A percentile compares a stretch with the other conserved stretches of the same genome.
Evolutionary conservation across 805 yeast species (phyloP).

Genomic region (Metschnikowia colocasiae): DNA sequence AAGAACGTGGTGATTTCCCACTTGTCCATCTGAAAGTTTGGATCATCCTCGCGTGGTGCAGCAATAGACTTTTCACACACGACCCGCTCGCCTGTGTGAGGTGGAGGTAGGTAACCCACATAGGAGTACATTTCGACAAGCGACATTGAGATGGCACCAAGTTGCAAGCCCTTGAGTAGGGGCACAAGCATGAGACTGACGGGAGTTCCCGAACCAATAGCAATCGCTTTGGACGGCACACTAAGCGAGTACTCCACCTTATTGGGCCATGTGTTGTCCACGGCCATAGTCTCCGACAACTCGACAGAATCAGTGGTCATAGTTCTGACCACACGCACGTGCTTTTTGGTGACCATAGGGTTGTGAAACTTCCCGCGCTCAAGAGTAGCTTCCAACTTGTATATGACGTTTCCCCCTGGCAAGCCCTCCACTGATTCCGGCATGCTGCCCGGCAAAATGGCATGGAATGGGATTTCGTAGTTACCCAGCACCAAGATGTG

Average conservation of each 20-base stretch:
- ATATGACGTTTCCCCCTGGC: conserved; percentile 70
- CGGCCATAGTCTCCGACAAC: conserved; percentile 84
- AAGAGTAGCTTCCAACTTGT: conserved; percentile 71
- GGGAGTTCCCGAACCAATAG: conserved; percentile 78
- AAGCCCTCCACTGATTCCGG: conserved; percentile 90
- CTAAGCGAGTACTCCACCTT: conserved; percentile 88
- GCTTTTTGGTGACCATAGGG: conserved; percentile 63
- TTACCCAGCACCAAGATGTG: conserved; percentile 65
- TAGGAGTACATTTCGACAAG: conserved; percentile 66
- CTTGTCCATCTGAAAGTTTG: conserved; percentile 43
- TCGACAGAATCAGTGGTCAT: conserved; percentile 84
- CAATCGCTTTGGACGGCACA: conserved; percentile 82
- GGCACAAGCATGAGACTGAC: conserved; percentile 74
- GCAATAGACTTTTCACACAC: conserved; percentile 46
- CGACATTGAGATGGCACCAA: conserved; percentile 70
- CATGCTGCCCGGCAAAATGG: conserved; percentile 77
- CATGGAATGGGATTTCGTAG: conserved; percentile 86
- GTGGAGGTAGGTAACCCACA: conserved; percentile 53
- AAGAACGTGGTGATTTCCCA: conserved; percentile 72
- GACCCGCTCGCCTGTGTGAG: conserved; percentile 59
- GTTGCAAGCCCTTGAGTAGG: conserved; percentile 67
- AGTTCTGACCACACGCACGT: conserved; percentile 79
- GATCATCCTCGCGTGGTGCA: conserved; percentile 42
- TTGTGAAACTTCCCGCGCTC: conserved; percentile 78
- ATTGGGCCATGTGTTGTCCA: conserved; percentile 92